phyloP scores from a whole-genome alignment of 116 monocot species.

The Iris pallida region DNA sequence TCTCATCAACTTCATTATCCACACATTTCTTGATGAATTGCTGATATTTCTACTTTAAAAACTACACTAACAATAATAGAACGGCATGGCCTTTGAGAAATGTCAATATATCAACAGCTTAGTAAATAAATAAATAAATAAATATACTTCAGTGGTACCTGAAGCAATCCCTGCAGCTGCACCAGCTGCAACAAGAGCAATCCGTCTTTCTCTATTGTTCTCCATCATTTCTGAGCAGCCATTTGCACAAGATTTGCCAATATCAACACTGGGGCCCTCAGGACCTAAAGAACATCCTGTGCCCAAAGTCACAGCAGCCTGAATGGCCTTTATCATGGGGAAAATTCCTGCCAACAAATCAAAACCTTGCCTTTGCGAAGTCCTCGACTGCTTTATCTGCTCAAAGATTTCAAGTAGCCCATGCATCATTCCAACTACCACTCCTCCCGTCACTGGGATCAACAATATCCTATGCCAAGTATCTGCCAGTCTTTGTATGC shows the following conservation, averaged over 20 bases:
- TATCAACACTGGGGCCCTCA: slow-evolving; percentile 91
- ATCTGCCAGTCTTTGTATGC: slow-evolving; percentile 67
- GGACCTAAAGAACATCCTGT: slow-evolving; percentile 88
- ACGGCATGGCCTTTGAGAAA: too few species aligned
- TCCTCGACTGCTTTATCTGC: slow-evolving; percentile 60
- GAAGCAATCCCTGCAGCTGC: slow-evolving; percentile 96
- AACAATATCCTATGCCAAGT: slow-evolving; percentile 87
- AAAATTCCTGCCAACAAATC: slow-evolving; percentile 59
- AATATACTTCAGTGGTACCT: slow-evolving; percentile 25
- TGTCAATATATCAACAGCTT: too few species aligned
- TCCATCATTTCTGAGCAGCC: slow-evolving; percentile 89
- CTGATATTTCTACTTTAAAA: too few species aligned
- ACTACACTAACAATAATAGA: too few species aligned
- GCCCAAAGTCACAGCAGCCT: slow-evolving; percentile 80
- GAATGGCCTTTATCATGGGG: slow-evolving; percentile 74
- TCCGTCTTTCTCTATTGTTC: slow-evolving; percentile 80
- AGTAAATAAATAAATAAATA: too few species aligned
- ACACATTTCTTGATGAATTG: too few species aligned
- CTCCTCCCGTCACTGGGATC: slow-evolving; percentile 80
- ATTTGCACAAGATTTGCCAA: slow-evolving; percentile 85
- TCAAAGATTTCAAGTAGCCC: slow-evolving; percentile 81
- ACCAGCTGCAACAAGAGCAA: slow-evolving; percentile 85
- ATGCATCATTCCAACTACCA: slow-evolving; percentile 92
- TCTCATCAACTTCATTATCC: too few species aligned
- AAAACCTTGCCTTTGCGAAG: slow-evolving; percentile 38